Evolutionary conservation across 1,139 yeast species (phyloP), one percentile per base, ranked within the genome.

Genomic region (Yamadazyma dushanensis): DNA sequence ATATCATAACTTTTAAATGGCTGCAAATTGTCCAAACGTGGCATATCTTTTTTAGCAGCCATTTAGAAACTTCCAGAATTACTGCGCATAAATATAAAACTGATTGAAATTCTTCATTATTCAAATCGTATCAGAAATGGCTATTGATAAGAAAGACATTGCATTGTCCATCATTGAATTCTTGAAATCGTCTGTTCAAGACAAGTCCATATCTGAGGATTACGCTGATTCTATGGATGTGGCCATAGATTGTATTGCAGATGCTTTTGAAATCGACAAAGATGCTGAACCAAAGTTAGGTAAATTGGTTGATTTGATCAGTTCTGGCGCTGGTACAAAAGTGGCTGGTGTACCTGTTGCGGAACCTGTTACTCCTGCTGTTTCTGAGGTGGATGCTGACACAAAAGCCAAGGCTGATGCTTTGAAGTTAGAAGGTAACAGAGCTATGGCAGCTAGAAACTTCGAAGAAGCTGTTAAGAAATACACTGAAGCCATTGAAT

Each of bases 191-290:
- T 68, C 88, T 7, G 77, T 85, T 22, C 57, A 73, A 30, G 72
- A 76, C 46, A 86, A 87, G 37, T 73, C 77, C 32, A 76, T 90
- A 35, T 66, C 83, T 26, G 85, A 82, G 46, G 97, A 90, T 49
- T 87, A 82, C 54, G 75, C 75, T 41, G 98, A 92, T 50, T 87
- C 97, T n/a, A 73, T 92, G 54, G 97, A 90, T 47, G 95, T 92
- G 35, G 97, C 97, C 47, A 77, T 89, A 52, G 96, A 87, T 55
- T 88, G 97, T 67, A 78, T 92, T 41, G 78, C 88, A 21, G 97
- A 90, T 53, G 90, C 95, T 5, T 92, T 84, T 59, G 83, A 73
- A 39, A 82, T 92, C 22, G 75, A 78, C 44, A 69, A 70, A 49
- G 77, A 68, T 14, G 69, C 68, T 28, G 55, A 62, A 56, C 59